Percentiles rank a stretch among this genome's conserved stretches.
phyloP scores from a whole-genome alignment of 2,329 filamentous ascomycete genomes.

The Septoria linicola region DNA sequence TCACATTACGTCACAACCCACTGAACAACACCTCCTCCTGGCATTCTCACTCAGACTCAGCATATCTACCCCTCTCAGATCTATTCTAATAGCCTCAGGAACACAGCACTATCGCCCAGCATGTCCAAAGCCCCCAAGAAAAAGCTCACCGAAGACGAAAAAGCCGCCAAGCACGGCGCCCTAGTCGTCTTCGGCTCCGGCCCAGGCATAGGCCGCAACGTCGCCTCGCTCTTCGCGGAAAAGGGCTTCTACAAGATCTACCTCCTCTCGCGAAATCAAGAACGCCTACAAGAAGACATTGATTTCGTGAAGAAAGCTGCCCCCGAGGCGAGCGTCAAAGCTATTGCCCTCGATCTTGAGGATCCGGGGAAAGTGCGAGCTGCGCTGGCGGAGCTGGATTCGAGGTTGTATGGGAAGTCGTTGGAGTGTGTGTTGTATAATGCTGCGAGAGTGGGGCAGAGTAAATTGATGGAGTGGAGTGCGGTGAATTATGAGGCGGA shows the following conservation, averaged over 20 bases:
- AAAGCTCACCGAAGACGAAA: slow-evolving; percentile 14
- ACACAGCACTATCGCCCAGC: background rate
- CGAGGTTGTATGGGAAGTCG: slow-evolving; percentile 35
- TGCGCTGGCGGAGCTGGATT: slow-evolving; percentile 43
- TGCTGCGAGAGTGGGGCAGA: slow-evolving; percentile 48
- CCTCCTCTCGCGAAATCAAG: slow-evolving; percentile 28
- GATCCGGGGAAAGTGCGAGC: slow-evolving; percentile 39
- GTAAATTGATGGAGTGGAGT: slow-evolving; percentile 42
- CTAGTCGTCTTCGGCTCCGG: slow-evolving; percentile 35
- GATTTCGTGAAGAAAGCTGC: slow-evolving; percentile 22
- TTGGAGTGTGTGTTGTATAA: slow-evolving; percentile 53
- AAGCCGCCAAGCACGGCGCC: slow-evolving; percentile 22
- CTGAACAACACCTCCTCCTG: no score
- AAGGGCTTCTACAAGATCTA: slow-evolving; percentile 31
- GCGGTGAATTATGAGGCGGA: slow-evolving; percentile 50
- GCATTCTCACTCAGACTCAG: no score
- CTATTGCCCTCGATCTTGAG: slow-evolving; percentile 45
- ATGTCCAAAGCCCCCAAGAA: slow-evolving; percentile 14
- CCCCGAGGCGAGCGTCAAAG: slow-evolving; percentile 37
- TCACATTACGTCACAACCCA: no score
- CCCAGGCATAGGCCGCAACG: slow-evolving; percentile 34
- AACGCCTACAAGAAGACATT: slow-evolving; percentile 29
- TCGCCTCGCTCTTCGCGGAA: slow-evolving; percentile 32
- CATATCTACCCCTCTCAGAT: no score
- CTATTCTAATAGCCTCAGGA: no score